Conservation (phyloP, 2,329 filamentous ascomycete genomes). For the Talaromyces sp. region DNA sequence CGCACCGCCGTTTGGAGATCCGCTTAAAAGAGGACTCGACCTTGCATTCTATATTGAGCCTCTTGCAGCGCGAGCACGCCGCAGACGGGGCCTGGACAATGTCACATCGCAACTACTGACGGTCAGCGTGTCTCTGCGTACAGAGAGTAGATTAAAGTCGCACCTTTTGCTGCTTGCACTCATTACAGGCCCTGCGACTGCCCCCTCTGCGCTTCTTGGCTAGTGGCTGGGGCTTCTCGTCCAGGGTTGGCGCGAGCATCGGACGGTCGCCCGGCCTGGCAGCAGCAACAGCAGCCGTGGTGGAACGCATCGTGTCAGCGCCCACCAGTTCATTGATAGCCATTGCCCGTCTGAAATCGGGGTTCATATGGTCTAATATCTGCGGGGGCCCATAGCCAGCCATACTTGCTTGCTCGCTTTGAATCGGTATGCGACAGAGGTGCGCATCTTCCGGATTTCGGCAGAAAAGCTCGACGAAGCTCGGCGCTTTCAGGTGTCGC, state of each 20-base stretch:
- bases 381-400: slow-evolving; percentile 9
- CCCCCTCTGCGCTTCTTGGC: slow-evolving; percentile 45
- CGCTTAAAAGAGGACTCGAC: slow-evolving; percentile 65
- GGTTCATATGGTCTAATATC: slow-evolving; percentile 9
- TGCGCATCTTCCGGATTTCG: slow-evolving; percentile 31
- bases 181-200: slow-evolving; percentile 56
- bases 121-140: neutral
- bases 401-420: neutral
- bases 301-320: slow-evolving; percentile 9
- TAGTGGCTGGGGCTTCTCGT: slow-evolving; percentile 36
- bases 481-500: slow-evolving; percentile 19
- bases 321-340: neutral
- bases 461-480: slow-evolving; percentile 30
- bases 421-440: neutral
- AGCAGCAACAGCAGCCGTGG: neutral
- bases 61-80: slow-evolving; percentile 57
- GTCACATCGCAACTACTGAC: slow-evolving; percentile 57
- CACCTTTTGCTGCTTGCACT: slow-evolving; percentile 66
- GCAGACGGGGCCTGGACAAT: slow-evolving; percentile 61
- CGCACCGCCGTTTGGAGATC: slow-evolving; percentile 55
- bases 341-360: slow-evolving; percentile 10
- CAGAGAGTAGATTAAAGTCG: slow-evolving; percentile 14
- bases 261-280: slow-evolving; percentile 2
- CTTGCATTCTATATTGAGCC: slow-evolving; percentile 59
- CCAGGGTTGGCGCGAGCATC: neutral